A percentile compares a stretch with the other conserved stretches of the same genome.
Evolutionary conservation across 2,329 filamentous ascomycete species (phyloP).

Genomic region (Botrytis paeoniae): DNA sequence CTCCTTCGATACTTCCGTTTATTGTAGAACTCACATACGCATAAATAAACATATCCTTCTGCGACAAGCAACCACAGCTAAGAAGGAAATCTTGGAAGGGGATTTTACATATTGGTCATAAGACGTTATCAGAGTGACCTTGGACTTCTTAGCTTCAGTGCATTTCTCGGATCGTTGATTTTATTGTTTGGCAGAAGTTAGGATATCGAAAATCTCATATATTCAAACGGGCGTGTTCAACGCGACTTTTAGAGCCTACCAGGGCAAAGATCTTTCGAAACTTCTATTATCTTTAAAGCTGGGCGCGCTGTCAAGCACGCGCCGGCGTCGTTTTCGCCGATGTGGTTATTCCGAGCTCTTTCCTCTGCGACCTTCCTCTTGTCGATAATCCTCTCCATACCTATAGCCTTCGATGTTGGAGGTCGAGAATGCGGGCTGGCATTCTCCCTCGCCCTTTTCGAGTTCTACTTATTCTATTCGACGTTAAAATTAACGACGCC

Average conservation of each 20-base stretch:
- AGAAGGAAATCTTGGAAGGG: background rate
- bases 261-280: constrained; percentile 1
- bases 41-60: background rate
- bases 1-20: constrained; percentile 7
- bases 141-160: background rate
- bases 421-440: constrained; percentile 90
- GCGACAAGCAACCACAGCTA: background rate
- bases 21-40: background rate
- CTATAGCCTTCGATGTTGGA: constrained; percentile 96
- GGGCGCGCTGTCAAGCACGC: constrained; percentile 46
- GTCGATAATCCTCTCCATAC: constrained; percentile 91
- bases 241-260: background rate
- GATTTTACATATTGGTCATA: background rate
- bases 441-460: constrained; percentile 84
- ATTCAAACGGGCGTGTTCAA: background rate
- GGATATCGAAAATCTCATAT: background rate
- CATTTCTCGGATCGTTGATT: background rate
- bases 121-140: background rate
- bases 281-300: constrained; percentile 27
- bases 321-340: constrained; percentile 53
- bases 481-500: constrained; percentile 76
- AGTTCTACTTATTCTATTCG: constrained; percentile 89
- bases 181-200: background rate
- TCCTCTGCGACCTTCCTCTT: constrained; percentile 84
- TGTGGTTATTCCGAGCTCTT: constrained; percentile 80